Percentiles rank a stretch among this genome's conserved stretches.
phyloP scores from a whole-genome alignment of 192 early-diverging fungal species.

The Dissophora ornata region DNA sequence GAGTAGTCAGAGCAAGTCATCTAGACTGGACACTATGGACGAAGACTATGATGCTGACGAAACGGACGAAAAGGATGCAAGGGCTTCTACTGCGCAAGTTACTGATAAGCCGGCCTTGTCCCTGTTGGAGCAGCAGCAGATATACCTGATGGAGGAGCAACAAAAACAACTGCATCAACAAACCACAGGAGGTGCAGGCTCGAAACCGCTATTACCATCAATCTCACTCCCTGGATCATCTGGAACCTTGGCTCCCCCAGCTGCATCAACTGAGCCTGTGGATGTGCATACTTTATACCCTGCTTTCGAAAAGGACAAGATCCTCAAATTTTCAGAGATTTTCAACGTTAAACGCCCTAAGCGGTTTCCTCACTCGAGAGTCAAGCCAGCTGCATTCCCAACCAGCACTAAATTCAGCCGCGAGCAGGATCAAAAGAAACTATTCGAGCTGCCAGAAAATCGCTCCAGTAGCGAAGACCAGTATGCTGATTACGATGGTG shows the following conservation, averaged over 20 bases:
- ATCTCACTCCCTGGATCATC: not conserved
- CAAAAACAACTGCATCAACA: slow-evolving; percentile 15
- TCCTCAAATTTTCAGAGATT: slow-evolving; percentile 72
- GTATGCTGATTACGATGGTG: slow-evolving; percentile 24
- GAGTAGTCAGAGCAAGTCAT: slow-evolving; percentile 33
- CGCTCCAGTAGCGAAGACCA: slow-evolving; percentile 1
- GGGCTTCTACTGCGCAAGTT: not conserved
- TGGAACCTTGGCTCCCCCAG: not conserved
- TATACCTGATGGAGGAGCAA: slow-evolving; percentile 37
- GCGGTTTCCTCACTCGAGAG: slow-evolving; percentile 45
- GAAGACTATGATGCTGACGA: slow-evolving; percentile 59
- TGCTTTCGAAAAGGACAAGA: slow-evolving; percentile 68
- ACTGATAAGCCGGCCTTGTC: not conserved
- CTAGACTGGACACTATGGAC: slow-evolving; percentile 68
- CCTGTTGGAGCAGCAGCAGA: slow-evolving; percentile 21
- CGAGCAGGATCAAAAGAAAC: slow-evolving; percentile 16
- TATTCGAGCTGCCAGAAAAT: slow-evolving; percentile 43
- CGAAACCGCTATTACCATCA: not conserved
- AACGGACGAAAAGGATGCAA: slow-evolving; percentile 23
- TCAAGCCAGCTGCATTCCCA: slow-evolving; percentile 50
- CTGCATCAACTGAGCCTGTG: slow-evolving; percentile 21
- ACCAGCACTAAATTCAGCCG: slow-evolving; percentile 21
- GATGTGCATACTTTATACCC: slow-evolving; percentile 68
- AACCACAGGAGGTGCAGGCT: slow-evolving; percentile 1
- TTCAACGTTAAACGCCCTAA: slow-evolving; percentile 63